Percentiles rank a stretch among this genome's conserved stretches.
Evolutionary conservation across 140 eudicot species (phyloP).

Genomic region (Anethum foeniculum): DNA sequence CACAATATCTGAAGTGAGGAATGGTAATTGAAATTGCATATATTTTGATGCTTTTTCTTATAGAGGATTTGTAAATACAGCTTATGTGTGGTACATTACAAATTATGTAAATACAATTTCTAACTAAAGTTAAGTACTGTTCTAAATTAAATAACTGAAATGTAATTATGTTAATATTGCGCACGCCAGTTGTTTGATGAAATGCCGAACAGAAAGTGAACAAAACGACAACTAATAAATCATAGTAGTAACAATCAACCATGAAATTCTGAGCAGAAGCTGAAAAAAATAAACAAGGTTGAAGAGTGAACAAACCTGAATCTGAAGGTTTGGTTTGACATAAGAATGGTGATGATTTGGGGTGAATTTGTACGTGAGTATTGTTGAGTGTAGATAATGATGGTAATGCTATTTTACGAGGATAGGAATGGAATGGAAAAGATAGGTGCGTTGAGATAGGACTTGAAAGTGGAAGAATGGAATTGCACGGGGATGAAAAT

Average conservation of each 20-base stretch:
- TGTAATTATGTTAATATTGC: not conserved
- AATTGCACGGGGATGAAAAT: not conserved
- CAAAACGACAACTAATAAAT: not conserved
- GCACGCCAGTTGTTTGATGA: not conserved
- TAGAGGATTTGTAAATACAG: too few species aligned
- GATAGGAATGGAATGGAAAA: not conserved
- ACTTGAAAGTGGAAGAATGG: not conserved
- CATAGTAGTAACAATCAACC: not conserved
- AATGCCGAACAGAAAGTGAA: not conserved
- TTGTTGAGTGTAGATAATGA: not conserved
- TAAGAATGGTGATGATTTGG: not conserved
- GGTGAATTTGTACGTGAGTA: not conserved
- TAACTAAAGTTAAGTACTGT: too few species aligned
- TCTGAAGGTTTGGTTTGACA: not conserved
- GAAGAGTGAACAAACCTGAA: not conserved
- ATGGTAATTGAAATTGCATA: too few species aligned
- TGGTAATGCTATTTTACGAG: not conserved
- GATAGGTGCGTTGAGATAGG: not conserved
- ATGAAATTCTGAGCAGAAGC: too few species aligned
- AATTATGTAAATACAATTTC: too few species aligned
- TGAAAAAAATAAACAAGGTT: not conserved
- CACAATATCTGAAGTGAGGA: not conserved
- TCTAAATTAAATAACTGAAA: too few species aligned
- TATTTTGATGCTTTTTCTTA: too few species aligned
- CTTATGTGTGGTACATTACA: too few species aligned